A percentile compares a stretch with the other conserved stretches of the same genome.
phyloP scores from a whole-genome alignment of 352 stramenopile species.

The Phytophthora foliorum region DNA sequence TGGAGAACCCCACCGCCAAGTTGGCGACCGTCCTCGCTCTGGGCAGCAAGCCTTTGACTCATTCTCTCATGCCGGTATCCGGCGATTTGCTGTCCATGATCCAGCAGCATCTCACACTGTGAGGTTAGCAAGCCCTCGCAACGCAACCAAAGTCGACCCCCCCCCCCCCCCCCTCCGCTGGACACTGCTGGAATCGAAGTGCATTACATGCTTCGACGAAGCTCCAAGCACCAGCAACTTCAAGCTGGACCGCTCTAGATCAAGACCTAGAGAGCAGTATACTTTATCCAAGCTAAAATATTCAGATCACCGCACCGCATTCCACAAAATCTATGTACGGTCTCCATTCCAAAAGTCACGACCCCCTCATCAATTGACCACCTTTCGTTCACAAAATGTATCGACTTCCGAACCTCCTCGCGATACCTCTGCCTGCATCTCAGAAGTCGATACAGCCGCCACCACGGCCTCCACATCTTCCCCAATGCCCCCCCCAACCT shows the following conservation, averaged over 20 bases:
- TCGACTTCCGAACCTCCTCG: slow-evolving; percentile 10
- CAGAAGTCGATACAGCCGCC: slow-evolving; percentile 10
- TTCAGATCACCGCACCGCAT: slow-evolving; percentile 16
- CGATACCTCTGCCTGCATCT: slow-evolving; percentile 1
- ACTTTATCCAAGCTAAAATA: slow-evolving; percentile 27
- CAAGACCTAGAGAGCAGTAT: not conserved
- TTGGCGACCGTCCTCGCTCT: not conserved
- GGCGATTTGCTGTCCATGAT: slow-evolving; percentile 19
- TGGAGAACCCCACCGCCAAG: not conserved
- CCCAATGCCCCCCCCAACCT: not conserved
- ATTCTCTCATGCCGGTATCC: slow-evolving; percentile 8
- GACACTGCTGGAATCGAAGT: slow-evolving; percentile 1
- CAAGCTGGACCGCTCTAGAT: slow-evolving; percentile 6
- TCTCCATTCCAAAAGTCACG: not conserved
- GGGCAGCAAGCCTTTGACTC: slow-evolving; percentile 19
- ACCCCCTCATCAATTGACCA: slow-evolving; percentile 9
- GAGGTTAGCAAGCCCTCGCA: not conserved
- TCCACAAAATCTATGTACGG: slow-evolving; percentile 15
- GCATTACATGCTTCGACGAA: not conserved
- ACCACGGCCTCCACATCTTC: slow-evolving; percentile 2
- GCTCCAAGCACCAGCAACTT: slow-evolving; percentile 19
- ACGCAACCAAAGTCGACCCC: slow-evolving; percentile 18
- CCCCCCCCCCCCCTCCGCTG: too few species aligned
- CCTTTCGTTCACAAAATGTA: slow-evolving; percentile 24
- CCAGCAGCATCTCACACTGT: not conserved